Percentiles rank a stretch among this genome's conserved stretches.
Evolutionary conservation across 805 yeast genomes (phyloP).

Genomic region (Cyberlindnera maclurae): DNA sequence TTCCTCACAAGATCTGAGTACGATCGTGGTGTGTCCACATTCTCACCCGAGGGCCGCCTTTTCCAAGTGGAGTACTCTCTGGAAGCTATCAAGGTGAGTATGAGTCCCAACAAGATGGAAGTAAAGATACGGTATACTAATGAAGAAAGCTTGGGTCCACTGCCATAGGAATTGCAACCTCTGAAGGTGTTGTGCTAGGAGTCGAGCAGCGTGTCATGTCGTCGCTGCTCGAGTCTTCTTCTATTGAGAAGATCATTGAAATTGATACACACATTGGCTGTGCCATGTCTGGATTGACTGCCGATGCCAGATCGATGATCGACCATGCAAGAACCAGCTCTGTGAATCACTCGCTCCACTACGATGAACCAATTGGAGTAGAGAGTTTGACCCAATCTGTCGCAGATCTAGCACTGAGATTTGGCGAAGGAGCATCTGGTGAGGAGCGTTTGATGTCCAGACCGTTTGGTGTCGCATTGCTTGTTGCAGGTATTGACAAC

Average conservation of each 20-base stretch:
- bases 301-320: constrained; percentile 97
- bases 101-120: background rate
- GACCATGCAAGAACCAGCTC: constrained; percentile 94
- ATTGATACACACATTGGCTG: constrained; percentile 93
- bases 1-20: constrained; percentile 98
- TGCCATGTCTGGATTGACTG: constrained; percentile 98
- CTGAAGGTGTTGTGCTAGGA: constrained; percentile 92
- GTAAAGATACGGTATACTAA: background rate
- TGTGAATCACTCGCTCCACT: constrained; percentile 81
- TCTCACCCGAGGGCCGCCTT: constrained; percentile 97
- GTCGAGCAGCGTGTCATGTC: constrained; percentile 97
- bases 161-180: constrained; percentile 93
- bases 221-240: constrained; percentile 79
- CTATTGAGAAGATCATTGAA: constrained; percentile 94
- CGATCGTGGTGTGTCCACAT: constrained; percentile 97
- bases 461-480: constrained; percentile 96
- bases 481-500: constrained; percentile 89
- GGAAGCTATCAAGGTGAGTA: constrained; percentile 82
- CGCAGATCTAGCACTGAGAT: constrained; percentile 92
- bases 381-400: constrained; percentile 94
- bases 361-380: constrained; percentile 86
- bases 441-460: constrained; percentile 90
- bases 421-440: constrained; percentile 96
- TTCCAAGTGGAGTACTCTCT: constrained; percentile 97
- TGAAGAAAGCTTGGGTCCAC: constrained; percentile 70